A percentile compares a stretch with the other conserved stretches of the same genome.
These are phyloP conservation scores for Fusarium sp. DNA, from an alignment of 2,329 filamentous ascomycete genomes.

Conservation along the genomic window DNA sequence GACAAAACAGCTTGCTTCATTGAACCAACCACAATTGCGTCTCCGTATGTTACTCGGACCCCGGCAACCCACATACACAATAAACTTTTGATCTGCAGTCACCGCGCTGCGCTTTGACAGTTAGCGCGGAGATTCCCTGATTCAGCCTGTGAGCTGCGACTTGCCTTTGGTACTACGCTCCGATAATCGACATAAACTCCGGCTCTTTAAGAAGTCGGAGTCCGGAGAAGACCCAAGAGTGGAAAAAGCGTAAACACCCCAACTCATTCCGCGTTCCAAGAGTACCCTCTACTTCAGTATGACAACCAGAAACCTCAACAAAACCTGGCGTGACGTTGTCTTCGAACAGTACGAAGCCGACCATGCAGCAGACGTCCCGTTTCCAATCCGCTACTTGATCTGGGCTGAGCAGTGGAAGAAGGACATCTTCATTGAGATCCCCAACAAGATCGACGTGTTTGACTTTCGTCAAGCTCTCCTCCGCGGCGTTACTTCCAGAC, in stretches of 20 bases:
- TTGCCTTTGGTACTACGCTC: background rate
- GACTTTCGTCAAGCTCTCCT: slow-evolving; percentile 6
- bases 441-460: background rate
- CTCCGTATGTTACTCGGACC: accelerated
- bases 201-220: background rate
- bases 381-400: slow-evolving; percentile 42
- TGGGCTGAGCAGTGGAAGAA: slow-evolving; percentile 3
- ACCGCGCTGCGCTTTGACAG: background rate
- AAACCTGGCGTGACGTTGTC: slow-evolving; percentile 29
- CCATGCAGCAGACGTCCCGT: slow-evolving; percentile 42
- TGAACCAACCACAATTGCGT: background rate
- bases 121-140: background rate
- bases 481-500: background rate
- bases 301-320: slow-evolving; percentile 33
- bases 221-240: accelerated
- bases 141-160: background rate
- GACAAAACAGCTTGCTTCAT: background rate
- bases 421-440: slow-evolving; percentile 6
- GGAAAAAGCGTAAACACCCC: background rate
- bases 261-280: background rate
- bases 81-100: background rate
- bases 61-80: background rate
- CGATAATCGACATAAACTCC: background rate
- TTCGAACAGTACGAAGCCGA: slow-evolving; percentile 23
- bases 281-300: background rate